Evolutionary conservation across 305 asterid species (phyloP).

Genomic region (Solanum hybrid): DNA sequence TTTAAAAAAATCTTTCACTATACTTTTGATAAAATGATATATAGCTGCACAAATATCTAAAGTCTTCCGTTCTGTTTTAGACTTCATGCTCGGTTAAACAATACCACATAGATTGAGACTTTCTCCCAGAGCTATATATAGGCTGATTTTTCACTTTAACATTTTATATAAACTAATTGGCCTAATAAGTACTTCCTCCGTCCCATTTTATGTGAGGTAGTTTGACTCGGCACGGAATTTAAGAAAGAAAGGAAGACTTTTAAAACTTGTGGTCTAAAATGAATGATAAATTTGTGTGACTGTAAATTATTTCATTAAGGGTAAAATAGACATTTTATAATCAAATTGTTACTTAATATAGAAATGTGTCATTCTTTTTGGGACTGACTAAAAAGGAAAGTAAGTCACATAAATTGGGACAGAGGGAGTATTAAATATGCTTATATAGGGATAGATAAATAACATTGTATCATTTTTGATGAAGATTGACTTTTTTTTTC

Average conservation of each 20-base stretch:
- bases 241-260: no score
- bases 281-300: no score
- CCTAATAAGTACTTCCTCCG: not conserved
- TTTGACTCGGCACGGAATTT: no score
- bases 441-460: not conserved
- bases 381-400: no score
- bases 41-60: not conserved
- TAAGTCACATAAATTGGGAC: no score
- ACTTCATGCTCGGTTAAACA: not conserved
- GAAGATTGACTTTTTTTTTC: not conserved
- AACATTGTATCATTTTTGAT: not conserved
- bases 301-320: no score
- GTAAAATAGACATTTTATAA: no score
- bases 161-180: not conserved
- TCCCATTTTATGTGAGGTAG: no score
- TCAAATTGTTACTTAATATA: no score
- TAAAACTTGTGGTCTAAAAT: no score
- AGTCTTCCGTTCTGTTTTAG: not conserved
- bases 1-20: not conserved
- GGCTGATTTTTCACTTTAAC: not conserved
- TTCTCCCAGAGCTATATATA: not conserved
- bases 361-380: no score
- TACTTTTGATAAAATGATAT: not conserved
- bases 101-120: not conserved
- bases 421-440: not conserved